Evolutionary conservation across 2,329 filamentous ascomycete genomes (phyloP), one percentile per base, ranked within the genome.

Genomic region (Paramyrothecium roridum): DNA sequence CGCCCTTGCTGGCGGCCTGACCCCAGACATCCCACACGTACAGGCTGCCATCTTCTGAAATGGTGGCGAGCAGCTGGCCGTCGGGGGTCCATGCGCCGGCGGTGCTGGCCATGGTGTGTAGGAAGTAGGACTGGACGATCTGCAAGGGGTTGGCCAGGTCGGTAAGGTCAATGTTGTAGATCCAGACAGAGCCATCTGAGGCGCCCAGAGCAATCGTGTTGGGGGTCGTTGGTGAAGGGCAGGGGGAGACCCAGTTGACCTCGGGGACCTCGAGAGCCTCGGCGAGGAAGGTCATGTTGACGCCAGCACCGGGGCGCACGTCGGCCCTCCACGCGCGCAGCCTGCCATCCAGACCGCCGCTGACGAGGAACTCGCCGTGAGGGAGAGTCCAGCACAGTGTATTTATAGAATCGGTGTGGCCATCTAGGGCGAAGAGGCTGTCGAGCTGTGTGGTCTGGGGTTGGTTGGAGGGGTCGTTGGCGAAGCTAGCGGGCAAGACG

Each of bases 1-100:
- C 67, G 33, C 75, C 76, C 62, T 76, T 75, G 47, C 77, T 87
- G 3, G 88, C 87, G 1, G 90, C 90, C 21, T 86, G 83, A 50
- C 91, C 90, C 75, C 92, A 96, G 16, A 93, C 88, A 67, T 98
- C 95, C 85, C 91, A 97, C 22, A 96, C 93, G 70, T 93, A 93
- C 56, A 99, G 81, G 63, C 87, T 93, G 56, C 86, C 83, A 72
- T 98, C 93, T 69, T 98, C 93, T 47, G 88, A 87, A 4, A 98
- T 91, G 0, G 93, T 97, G 8, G 90, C 91, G 2, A 99, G 82
- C 17, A 98, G 77, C 30, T 86, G 86, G 52, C 95, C 95, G 70
- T 97, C 93, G 4, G 90, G 83, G 0, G 91, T 91, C 93, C 95
- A 99, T 2, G 89, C 81, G 56, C 95, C 95, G 8, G 93, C 93